Base-by-base conservation (phyloP, 352 stramenopile genomes). In the Blastocystis sp. region DNA sequence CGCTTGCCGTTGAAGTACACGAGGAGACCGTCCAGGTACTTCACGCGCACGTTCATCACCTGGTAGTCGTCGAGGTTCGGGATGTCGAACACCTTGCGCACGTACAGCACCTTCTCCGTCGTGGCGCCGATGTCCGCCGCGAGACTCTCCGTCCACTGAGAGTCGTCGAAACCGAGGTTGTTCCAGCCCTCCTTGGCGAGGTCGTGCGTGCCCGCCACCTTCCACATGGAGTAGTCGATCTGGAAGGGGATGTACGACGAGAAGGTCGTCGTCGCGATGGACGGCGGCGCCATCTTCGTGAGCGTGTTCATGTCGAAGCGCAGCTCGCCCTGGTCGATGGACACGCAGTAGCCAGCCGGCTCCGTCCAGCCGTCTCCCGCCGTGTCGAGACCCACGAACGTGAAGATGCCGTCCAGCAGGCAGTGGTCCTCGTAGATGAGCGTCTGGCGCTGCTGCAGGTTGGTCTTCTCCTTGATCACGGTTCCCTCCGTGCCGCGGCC, bases 1-100 rank as follows among this genome's bases (percentile, higher is more conserved):
- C 21, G 12, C 69, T 63, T 80, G 69, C 69, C 69, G 35, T 80
- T 80, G 69, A 80, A 80, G n/a, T 80, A 80, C n/a, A 39, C 69
- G 35, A 51, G 39, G 16, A 80, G 37, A 37, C 69, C 69, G 29
- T 63, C 69, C 21, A 63, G 3, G 26, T 62, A 80, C 12, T 37
- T 37, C 6, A 61, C 69, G 35, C 37, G 69, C n/a, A 80, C n/a
- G 35, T 80, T 80, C 13, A 80, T 6, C 31, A 80, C 69, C 1
- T 80, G 69, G 35, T 62, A 80, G 29, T 63, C 45, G 26, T 80
- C 69, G 35, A 80, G 37, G 21, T 60, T 37, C 4, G 69, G 69
- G 33, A 80, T 62, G 35, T 60, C 39, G 10, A 80, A 62, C 21
- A 31, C 50, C 45, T 80, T 80, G 29, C 69, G 69, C 6, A 80